Base-by-base conservation (phyloP, 2,329 filamentous ascomycete genomes). In the Conoideocrella luteorostrata region DNA sequence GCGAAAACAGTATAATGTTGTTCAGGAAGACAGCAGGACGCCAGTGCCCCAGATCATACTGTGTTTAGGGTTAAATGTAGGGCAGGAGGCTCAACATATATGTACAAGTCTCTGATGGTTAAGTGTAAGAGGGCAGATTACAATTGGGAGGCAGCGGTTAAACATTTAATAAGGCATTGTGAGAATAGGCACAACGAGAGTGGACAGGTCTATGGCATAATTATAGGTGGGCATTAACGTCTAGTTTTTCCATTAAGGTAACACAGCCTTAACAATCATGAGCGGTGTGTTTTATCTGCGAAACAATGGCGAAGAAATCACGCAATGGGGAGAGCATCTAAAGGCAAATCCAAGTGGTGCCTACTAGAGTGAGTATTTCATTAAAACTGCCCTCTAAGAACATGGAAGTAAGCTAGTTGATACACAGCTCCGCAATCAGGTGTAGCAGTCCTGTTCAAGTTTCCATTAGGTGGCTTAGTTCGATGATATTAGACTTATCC, bases 51-150 rank as follows among this genome's bases (percentile, higher is more conserved):
- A 29, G 39, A 41, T 29, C 39, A 30, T 15, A 29, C 28, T 32
- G 39, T 41, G n/a, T 32, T 41, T 17, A 41, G 32, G 28, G 13
- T 30, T 32, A 26, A 41, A 10, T 39, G 20, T n/a, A 39, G 36
- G 26, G 24, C 24, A n/a, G 26, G 39, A 22, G 6, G 24, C 4
- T 32, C 39, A 23, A 9, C 18, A 15, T 41, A 41, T 18, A n/a
- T 18, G 5, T 39, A 39, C 15, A 26, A 41, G 18, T 41, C 32
- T 20, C 11, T 41, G n/a, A 29, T 41, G 28, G 39, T 41, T 32
- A 18, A 41, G 24, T 41, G 24, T 21, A 41, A 41, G 23, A 41
- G 18, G n/a, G 39, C 39, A 30, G 20, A 29, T 21, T n/a, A 29
- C 13, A 22, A 26, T 5, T 22, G n/a, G 6, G 28, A 13, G 17